Base-by-base conservation (phyloP, 768 basidiomycete species). In the Auricularia heimuer region DNA sequence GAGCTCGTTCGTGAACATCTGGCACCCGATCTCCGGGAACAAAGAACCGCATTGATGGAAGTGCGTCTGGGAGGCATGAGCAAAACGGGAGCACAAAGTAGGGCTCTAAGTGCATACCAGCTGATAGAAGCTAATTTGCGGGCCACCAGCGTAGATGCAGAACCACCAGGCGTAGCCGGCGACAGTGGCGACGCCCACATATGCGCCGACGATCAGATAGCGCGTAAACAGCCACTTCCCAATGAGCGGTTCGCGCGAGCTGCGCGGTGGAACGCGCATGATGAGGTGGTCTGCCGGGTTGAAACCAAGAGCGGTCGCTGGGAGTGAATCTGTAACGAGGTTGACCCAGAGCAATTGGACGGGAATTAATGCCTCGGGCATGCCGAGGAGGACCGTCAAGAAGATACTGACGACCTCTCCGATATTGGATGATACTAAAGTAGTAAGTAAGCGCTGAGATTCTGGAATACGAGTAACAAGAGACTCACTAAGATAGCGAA, bases 161-260 rank as follows among this genome's bases (percentile, higher is more conserved):
- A 99, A 99, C 96, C 96, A 98, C 96, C 96, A 99, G 0, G 94
- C 96, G 72, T 99, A 99, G 61, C 95, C 96, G 69, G 90, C 93
- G 33, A 99, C 96, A 33, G 96, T 98, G 3, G 94, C 95, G 64
- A 85, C 85, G 36, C 96, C 96, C 63, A 99, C 96, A 71, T 98
- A 99, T 62, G 83, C 82, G 11, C 96, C 96, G 65, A 99, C 85
- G 63, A 98, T 83, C 81, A 98, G 78, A 77, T 98, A 99, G 62
- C 96, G 84, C 82, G 98, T 87, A 81, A 98, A 98, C 36, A 99
- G 75, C 96, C 96, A 98, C 69, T 82, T 85, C 65, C 90, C 88
- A 56, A 99, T 85, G 33, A 99, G 83, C 1, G 96, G 94, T 73
- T 98, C 96, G 51, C 85, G 88, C 70, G 89, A 90, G 72, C 88